Conservation (phyloP, 768 basidiomycete species). For the Podaxis mareebaensis region DNA sequence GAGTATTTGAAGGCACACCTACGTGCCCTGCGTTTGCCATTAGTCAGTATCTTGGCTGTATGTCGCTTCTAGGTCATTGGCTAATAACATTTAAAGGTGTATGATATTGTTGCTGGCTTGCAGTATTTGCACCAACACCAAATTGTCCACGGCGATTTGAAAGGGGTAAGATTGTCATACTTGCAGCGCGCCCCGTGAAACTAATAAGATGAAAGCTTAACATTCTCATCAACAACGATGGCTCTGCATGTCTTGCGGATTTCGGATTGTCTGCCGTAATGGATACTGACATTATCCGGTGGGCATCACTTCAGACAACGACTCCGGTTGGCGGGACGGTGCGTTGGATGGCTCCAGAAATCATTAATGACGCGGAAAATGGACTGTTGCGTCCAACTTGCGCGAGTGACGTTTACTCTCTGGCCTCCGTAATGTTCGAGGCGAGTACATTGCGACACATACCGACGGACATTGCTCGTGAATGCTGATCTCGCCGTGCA, state of each 20-base stretch:
- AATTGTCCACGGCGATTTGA: conserved; percentile 22
- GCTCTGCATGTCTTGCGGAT: conserved; percentile 23
- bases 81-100: neutral
- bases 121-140: conserved; percentile 18
- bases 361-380: neutral
- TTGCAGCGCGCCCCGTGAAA: no score
- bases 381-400: neutral
- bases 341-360: neutral
- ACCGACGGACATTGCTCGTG: no score
- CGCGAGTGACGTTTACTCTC: neutral
- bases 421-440: neutral
- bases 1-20: neutral
- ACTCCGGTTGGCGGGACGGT: neutral
- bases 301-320: neutral
- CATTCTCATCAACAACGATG: conserved; percentile 19
- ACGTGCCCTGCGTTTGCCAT: neutral
- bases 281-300: no score
- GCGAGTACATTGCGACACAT: neutral
- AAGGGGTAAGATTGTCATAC: conserved; percentile 19
- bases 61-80: neutral
- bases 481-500: neutral
- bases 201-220: conserved; percentile 17
- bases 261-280: conserved; percentile 21
- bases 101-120: conserved; percentile 18
- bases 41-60: neutral